These are phyloP conservation scores for Tetrahymena elliotti DNA, from an alignment of 73 alveolate species.

Conservation along the genomic window DNA sequence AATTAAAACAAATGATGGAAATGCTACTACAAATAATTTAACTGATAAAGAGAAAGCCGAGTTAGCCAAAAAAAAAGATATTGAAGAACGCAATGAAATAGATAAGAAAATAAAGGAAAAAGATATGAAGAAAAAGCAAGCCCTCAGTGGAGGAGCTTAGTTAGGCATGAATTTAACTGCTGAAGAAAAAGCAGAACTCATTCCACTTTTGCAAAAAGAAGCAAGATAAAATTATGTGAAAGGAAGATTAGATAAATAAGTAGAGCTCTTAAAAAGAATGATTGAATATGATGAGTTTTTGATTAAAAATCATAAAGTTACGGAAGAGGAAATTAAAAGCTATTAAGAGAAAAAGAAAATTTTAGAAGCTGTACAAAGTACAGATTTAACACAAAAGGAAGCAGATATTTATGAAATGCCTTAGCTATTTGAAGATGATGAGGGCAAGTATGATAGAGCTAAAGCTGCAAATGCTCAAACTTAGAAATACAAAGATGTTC, in stretches of 20 bases:
- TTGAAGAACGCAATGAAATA: background rate
- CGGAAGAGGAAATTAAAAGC: constrained; percentile 73
- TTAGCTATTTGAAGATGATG: constrained; percentile 79
- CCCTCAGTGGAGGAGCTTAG: background rate
- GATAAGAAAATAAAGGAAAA: background rate
- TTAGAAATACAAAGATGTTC: background rate
- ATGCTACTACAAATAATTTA: background rate
- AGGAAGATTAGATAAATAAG: constrained; percentile 79
- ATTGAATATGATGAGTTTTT: constrained; percentile 78
- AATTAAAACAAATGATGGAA: background rate
- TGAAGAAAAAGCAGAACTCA: background rate
- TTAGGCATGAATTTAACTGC: background rate
- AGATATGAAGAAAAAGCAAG: background rate
- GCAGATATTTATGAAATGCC: constrained; percentile 60
- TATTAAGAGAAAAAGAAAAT: constrained; percentile 64
- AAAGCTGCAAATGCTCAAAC: constrained; percentile 1
- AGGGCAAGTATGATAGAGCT: constrained; percentile 34
- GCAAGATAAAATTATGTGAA: constrained; percentile 82
- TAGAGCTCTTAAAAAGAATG: constrained; percentile 73
- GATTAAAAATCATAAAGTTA: constrained; percentile 67
- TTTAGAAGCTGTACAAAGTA: constrained; percentile 51
- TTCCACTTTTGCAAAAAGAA: constrained; percentile 21
- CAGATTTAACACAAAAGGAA: constrained; percentile 50
- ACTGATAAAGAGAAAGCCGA: background rate
- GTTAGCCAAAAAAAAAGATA: background rate